A percentile compares a stretch with the other conserved stretches of the same genome.
These are phyloP conservation scores for Fistulinella prunicolor DNA, from an alignment of 768 basidiomycete species.

Conservation along the genomic window DNA sequence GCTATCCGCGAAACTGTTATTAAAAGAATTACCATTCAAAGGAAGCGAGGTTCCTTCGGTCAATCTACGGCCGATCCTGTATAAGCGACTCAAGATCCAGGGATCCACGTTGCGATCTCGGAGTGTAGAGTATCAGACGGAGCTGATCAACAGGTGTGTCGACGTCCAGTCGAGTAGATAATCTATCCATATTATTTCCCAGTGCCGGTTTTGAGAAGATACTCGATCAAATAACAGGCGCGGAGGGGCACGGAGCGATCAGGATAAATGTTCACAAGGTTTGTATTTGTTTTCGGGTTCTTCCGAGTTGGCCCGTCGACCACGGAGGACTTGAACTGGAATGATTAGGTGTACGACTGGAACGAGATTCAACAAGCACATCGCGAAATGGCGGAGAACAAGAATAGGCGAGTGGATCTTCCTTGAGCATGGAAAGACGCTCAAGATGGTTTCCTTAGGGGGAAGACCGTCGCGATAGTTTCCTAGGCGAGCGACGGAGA, in stretches of 20 bases:
- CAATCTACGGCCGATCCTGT: slow-evolving; percentile 66
- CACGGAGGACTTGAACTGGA: slow-evolving; percentile 5
- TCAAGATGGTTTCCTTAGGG: slow-evolving; percentile 17
- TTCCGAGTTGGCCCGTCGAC: slow-evolving; percentile 11
- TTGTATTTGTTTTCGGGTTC: slow-evolving; percentile 17
- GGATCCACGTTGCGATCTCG: slow-evolving; percentile 85
- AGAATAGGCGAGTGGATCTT: slow-evolving; percentile 40
- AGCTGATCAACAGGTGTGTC: slow-evolving; percentile 57
- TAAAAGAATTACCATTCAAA: slow-evolving; percentile 30
- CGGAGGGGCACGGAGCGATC: slow-evolving; percentile 55
- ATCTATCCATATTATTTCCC: background rate
- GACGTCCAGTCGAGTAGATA: background rate
- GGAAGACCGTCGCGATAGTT: slow-evolving; percentile 32
- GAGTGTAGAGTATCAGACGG: slow-evolving; percentile 69
- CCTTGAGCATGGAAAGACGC: background rate
- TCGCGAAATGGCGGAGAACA: slow-evolving; percentile 78
- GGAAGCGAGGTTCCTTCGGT: slow-evolving; percentile 50
- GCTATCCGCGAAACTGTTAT: slow-evolving; percentile 17
- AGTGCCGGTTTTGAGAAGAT: slow-evolving; percentile 53
- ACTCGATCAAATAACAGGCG: slow-evolving; percentile 56
- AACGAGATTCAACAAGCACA: slow-evolving; percentile 77
- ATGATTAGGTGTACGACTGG: slow-evolving; percentile 71
- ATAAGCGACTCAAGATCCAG: slow-evolving; percentile 83
- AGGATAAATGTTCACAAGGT: slow-evolving; percentile 80
- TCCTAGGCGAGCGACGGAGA: slow-evolving; percentile 16